phyloP scores from a whole-genome alignment of 2,329 filamentous ascomycete genomes.

The Colletotrichum brevisporum region DNA sequence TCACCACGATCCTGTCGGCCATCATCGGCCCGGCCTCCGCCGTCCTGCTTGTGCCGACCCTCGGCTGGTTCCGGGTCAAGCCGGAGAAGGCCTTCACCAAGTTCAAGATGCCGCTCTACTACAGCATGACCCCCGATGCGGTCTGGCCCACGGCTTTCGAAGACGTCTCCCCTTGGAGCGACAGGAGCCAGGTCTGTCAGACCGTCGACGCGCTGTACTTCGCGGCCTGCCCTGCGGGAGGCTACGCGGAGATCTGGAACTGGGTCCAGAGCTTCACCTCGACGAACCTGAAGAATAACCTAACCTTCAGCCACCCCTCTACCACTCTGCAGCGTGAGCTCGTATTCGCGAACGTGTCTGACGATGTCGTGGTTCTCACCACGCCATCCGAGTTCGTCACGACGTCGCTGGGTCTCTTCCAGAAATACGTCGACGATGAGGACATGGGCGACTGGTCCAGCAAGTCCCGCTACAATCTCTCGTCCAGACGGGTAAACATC shows the following conservation, averaged over 20 bases:
- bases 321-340: neutral
- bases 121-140: neutral
- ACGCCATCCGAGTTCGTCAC: slow-evolving; percentile 7
- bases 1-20: slow-evolving; percentile 29
- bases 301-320: neutral
- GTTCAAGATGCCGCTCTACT: neutral
- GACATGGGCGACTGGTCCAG: neutral
- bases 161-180: neutral
- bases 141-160: neutral
- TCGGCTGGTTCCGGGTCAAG: slow-evolving; percentile 3
- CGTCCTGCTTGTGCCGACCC: slow-evolving; percentile 34
- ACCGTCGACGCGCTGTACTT: slow-evolving; percentile 4
- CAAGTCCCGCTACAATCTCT: slow-evolving; percentile 1
- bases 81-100: slow-evolving; percentile 1
- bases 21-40: slow-evolving; percentile 35
- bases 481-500: neutral
- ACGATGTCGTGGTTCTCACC: neutral
- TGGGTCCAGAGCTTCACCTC: slow-evolving; percentile 1
- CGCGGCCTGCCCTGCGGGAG: neutral
- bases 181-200: neutral
- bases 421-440: slow-evolving; percentile 2
- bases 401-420: slow-evolving; percentile 10
- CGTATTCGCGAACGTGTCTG: neutral
- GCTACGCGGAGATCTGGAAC: slow-evolving; percentile 5
- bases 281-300: slow-evolving; percentile 2